Base-by-base conservation (phyloP, 73 alveolate genomes). In the Symbiodinium pilosum region DNA sequence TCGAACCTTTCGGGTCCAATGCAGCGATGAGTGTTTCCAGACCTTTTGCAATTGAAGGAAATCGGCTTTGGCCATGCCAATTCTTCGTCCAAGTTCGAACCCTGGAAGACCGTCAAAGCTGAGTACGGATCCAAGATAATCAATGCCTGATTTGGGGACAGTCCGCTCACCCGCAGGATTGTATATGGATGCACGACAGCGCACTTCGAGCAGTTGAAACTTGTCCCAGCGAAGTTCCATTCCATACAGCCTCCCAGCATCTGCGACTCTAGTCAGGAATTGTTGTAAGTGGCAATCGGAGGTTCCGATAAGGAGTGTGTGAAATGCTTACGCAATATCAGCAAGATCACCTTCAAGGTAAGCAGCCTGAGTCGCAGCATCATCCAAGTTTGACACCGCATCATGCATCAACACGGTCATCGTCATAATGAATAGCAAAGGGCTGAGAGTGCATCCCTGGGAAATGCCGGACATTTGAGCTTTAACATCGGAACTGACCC, bases 381-480 rank as follows among this genome's bases (percentile, higher is more conserved):
- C 87, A 21, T 32, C 24, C 47, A 77, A 32, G 30, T n/a, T 32
- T 36, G 32, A 1, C 6, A 77, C 51, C 43, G 87, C 87, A 7
- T 77, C 87, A 28, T 77, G 87, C 87, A 77, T 77, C 87, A 77
- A 3, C 28, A 8, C 39, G 21, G 91, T 83, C 68, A 83, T 83
- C 64, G 41, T 16, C 9, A 83, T 83, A 11, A 83, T 83, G 41
- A 83, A 41, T 34, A 83, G 39, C 0, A 83, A 38, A 34, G 91
- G 91, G 68, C 91, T 83, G 40, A 83, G 36, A 2, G 91, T 83
- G 41, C 91, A 83, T 9, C 91, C 91, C 41, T 39, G 91, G 4
- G 91, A 83, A 41, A 83, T 32, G 4, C 59, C 89, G 5, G 54
- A 32, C 14, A 39, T 38, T 32, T 83, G 54, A 5, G 59, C 40